Evolutionary conservation across 257 asterid species (phyloP).

Genomic region (Anisodus acutangulus): DNA sequence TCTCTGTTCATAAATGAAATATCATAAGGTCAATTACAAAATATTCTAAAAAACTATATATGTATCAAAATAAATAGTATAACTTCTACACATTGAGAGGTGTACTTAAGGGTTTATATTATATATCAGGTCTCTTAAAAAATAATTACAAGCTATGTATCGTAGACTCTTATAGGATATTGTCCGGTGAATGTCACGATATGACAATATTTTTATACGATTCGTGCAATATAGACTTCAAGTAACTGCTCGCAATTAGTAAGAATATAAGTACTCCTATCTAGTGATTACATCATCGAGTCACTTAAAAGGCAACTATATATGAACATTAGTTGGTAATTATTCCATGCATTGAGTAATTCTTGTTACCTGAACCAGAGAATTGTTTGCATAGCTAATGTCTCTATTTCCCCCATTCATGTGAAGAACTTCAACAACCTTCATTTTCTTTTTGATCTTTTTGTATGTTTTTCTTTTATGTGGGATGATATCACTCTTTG

Average conservation of each 20-base stretch:
- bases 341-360: neutral
- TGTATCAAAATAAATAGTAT: neutral
- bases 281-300: too few relatives aligned
- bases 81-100: too few relatives aligned
- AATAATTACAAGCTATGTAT: too few relatives aligned
- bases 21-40: neutral
- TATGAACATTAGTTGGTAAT: too few relatives aligned
- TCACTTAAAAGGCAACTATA: neutral
- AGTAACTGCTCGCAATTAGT: too few relatives aligned
- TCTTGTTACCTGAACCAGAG: constrained; percentile 51
- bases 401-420: constrained; percentile 68
- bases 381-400: constrained; percentile 61
- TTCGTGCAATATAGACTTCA: too few relatives aligned
- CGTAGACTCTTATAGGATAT: too few relatives aligned
- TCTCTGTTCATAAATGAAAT: constrained; percentile 34
- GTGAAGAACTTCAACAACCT: constrained; percentile 53
- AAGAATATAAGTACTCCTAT: too few relatives aligned
- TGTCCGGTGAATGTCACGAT: too few relatives aligned
- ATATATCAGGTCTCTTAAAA: too few relatives aligned
- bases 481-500: neutral
- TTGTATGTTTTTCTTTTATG: neutral
- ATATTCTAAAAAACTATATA: neutral
- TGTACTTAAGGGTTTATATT: too few relatives aligned
- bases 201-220: too few relatives aligned
- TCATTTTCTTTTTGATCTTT: constrained; percentile 37